Evolutionary conservation across 2,329 filamentous ascomycete genomes (phyloP).

Genomic region (Trichoderma polysporum): DNA sequence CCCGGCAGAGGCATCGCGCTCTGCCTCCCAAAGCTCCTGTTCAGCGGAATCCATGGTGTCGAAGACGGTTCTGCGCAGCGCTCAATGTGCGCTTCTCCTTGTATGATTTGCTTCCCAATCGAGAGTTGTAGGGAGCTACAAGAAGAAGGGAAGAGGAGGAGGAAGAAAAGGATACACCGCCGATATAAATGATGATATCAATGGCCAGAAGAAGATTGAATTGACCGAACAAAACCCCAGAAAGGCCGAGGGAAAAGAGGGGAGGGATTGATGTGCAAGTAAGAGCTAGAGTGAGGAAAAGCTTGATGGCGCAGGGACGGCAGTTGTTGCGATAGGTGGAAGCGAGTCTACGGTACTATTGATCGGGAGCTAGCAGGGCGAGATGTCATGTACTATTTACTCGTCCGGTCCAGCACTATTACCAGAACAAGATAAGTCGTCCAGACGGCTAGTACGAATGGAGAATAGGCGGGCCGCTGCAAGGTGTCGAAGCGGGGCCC

Average conservation of each 20-base stretch:
- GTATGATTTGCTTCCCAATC: background rate
- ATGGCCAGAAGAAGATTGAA: background rate
- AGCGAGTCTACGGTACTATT: conserved; percentile 3
- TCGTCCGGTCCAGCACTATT: background rate
- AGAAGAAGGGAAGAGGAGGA: background rate
- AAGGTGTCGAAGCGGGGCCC: background rate
- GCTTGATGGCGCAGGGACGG: conserved; percentile 9
- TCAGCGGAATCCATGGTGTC: conserved; percentile 48
- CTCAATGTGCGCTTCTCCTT: background rate
- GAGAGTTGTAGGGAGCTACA: background rate
- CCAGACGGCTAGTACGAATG: background rate
- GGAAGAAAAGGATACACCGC: background rate
- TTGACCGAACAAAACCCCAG: background rate
- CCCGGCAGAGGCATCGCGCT: conserved; percentile 52
- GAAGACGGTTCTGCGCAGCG: background rate
- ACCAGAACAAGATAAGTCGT: background rate
- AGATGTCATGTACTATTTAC: background rate
- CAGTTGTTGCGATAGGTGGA: background rate
- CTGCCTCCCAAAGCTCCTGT: conserved; percentile 52
- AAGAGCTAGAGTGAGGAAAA: background rate
- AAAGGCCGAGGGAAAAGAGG: background rate
- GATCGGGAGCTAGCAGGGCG: background rate
- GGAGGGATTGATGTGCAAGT: background rate
- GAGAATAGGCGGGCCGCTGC: background rate
- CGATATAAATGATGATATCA: background rate